Conservation (phyloP, 139 green algal species). For the Dunaliella sp. region DNA sequence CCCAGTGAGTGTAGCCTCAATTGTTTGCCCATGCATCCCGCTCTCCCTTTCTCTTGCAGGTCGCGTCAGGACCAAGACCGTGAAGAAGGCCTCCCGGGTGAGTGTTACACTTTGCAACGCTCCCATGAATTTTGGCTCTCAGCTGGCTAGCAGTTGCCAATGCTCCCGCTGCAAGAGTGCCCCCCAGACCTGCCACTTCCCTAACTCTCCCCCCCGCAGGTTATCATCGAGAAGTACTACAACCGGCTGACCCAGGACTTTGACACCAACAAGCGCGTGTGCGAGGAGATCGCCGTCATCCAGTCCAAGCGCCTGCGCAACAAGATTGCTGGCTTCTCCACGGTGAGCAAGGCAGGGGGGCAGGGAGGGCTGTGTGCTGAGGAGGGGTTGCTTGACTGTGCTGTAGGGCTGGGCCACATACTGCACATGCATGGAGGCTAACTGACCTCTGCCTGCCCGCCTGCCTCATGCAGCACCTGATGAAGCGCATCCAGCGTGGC, state of each 20-base stretch:
- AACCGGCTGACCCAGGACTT: constrained; percentile 91
- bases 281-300: constrained; percentile 97
- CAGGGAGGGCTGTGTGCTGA: too few relatives aligned
- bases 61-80: constrained; percentile 98
- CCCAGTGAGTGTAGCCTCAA: too few relatives aligned
- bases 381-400: too few relatives aligned
- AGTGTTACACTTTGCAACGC: too few relatives aligned
- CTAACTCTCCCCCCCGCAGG: constrained; percentile 8
- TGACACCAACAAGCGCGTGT: constrained; percentile 96
- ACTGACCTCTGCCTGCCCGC: too few relatives aligned
- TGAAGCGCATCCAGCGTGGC: constrained; percentile 99
- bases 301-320: constrained; percentile 96
- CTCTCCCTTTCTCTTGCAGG: constrained; percentile 76
- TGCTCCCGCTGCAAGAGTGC: too few relatives aligned
- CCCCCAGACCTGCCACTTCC: too few relatives aligned
- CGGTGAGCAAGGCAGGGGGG: too few relatives aligned
- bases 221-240: constrained; percentile 99
- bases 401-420: neutral
- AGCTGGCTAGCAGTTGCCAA: too few relatives aligned
- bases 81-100: constrained; percentile 93
- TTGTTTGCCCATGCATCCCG: too few relatives aligned
- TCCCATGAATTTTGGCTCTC: too few relatives aligned
- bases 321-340: constrained; percentile 99
- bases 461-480: constrained; percentile 87
- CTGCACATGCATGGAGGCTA: neutral